These are phyloP conservation scores for Chrysanthemum makinoi DNA, from an alignment of 129 eudicot species.

Conservation along the genomic window DNA sequence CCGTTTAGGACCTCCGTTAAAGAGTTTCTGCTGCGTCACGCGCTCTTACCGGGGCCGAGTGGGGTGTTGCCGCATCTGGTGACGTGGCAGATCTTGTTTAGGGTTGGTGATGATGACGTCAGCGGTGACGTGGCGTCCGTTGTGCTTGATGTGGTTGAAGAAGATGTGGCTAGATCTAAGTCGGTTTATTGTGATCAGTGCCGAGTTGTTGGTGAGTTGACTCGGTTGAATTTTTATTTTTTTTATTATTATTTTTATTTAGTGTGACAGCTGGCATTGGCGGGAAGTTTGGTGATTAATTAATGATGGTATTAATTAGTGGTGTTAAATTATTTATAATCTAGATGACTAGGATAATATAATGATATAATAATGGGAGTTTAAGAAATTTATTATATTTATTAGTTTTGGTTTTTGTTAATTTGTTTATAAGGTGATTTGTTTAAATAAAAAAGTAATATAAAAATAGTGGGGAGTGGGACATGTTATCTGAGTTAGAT, in stretches of 20 bases:
- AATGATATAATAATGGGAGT: background rate
- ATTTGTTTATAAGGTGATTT: no score
- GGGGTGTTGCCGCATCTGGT: conserved; percentile 72
- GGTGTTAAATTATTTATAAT: background rate
- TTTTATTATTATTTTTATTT: conserved; percentile 16
- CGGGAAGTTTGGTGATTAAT: conserved; percentile 23
- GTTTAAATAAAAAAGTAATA: no score
- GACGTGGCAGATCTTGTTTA: conserved; percentile 81
- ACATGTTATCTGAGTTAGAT: conserved; percentile 4
- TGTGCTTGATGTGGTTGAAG: conserved; percentile 80
- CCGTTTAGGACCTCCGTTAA: conserved; percentile 64
- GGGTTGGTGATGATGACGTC: conserved; percentile 49
- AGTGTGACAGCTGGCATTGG: conserved; percentile 24
- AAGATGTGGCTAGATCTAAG: conserved; percentile 83
- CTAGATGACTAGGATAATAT: background rate
- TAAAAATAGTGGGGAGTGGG: conserved; percentile 19
- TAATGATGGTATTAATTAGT: conserved; percentile 1
- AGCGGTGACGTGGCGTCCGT: conserved; percentile 40
- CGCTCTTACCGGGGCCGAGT: conserved; percentile 76
- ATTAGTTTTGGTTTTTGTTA: no score
- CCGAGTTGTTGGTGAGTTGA: conserved; percentile 98
- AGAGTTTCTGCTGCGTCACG: conserved; percentile 61
- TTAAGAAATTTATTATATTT: no score
- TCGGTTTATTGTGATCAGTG: conserved; percentile 95
- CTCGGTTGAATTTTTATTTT: conserved; percentile 12